Evolutionary conservation across 2,329 filamentous ascomycete genomes (phyloP).

Genomic region (Xylariaceae sp.): DNA sequence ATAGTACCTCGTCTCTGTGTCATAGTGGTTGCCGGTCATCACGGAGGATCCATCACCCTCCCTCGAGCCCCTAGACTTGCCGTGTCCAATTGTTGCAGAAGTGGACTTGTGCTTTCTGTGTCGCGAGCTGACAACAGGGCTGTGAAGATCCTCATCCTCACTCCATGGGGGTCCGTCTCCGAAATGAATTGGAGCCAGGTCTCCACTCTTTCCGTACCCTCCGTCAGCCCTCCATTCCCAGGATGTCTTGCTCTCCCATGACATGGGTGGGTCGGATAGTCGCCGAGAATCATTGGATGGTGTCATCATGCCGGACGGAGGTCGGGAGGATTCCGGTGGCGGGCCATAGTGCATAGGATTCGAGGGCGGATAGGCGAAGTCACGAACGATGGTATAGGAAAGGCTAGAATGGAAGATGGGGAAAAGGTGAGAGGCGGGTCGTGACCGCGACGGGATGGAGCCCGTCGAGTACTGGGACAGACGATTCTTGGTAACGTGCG

Average conservation of each 20-base stretch:
- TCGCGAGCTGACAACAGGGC: constrained; percentile 77
- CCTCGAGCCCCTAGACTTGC: constrained; percentile 43
- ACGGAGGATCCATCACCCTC: constrained; percentile 38
- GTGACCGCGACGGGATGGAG: constrained; percentile 64
- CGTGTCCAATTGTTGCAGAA: constrained; percentile 43
- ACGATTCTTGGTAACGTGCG: constrained; percentile 73
- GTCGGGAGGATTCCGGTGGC: constrained; percentile 64
- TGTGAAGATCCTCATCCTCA: constrained; percentile 91
- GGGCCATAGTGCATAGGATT: constrained; percentile 93
- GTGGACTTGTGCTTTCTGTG: constrained; percentile 82
- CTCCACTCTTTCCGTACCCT: constrained; percentile 57
- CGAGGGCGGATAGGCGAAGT: constrained; percentile 82
- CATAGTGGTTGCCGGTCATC: constrained; percentile 46
- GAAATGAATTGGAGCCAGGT: constrained; percentile 77
- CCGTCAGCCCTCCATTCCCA: constrained; percentile 53
- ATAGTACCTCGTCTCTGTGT: constrained; percentile 61
- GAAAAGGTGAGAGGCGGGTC: constrained; percentile 75
- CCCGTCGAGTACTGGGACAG: constrained; percentile 77
- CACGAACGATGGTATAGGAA: constrained; percentile 82
- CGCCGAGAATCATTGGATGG: constrained; percentile 74
- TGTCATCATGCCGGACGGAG: constrained; percentile 76
- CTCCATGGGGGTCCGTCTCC: constrained; percentile 88
- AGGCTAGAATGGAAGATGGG: constrained; percentile 81
- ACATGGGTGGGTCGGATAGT: constrained; percentile 73
- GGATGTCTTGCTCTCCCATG: constrained; percentile 65